Conservation (phyloP, 2,329 filamentous ascomycete species). For the Ceratocystis diversiconidia region DNA sequence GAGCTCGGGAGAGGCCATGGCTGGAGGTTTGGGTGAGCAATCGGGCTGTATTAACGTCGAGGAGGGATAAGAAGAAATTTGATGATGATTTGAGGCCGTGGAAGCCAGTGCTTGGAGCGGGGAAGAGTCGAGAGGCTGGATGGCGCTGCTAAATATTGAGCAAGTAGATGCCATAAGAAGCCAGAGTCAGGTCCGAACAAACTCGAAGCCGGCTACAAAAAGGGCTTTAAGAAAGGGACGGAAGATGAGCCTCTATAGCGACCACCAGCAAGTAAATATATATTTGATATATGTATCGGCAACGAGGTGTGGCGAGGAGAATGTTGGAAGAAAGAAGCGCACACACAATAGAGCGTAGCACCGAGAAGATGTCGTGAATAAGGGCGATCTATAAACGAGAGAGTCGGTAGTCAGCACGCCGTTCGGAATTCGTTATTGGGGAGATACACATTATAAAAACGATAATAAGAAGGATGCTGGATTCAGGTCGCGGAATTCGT, state of each 20-base stretch:
- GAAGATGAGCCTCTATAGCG: background rate
- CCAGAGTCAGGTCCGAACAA: conserved; percentile 1
- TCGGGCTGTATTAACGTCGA: background rate
- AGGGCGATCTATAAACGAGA: background rate
- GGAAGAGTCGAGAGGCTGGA: conserved; percentile 10
- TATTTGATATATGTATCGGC: conserved; percentile 9
- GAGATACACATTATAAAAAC: background rate
- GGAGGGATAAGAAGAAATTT: background rate
- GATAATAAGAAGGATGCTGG: background rate
- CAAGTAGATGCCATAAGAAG: conserved; percentile 16
- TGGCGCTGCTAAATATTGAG: conserved; percentile 11
- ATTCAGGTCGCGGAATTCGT: background rate
- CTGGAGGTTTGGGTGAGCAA: background rate
- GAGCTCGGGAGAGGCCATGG: conserved; percentile 16
- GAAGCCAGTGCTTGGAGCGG: conserved; percentile 13
- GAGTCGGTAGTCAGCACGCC: background rate
- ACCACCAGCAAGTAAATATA: background rate
- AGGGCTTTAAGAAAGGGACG: background rate
- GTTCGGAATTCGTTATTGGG: background rate
- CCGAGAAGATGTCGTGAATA: conserved; percentile 2
- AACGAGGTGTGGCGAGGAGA: conserved; percentile 1
- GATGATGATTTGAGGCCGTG: conserved; percentile 9
- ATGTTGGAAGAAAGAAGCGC: conserved; percentile 1
- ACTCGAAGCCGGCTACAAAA: background rate
- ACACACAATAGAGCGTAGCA: background rate